These are phyloP conservation scores for Populus deltoides DNA, from an alignment of 345 rosid species.

Conservation along the genomic window DNA sequence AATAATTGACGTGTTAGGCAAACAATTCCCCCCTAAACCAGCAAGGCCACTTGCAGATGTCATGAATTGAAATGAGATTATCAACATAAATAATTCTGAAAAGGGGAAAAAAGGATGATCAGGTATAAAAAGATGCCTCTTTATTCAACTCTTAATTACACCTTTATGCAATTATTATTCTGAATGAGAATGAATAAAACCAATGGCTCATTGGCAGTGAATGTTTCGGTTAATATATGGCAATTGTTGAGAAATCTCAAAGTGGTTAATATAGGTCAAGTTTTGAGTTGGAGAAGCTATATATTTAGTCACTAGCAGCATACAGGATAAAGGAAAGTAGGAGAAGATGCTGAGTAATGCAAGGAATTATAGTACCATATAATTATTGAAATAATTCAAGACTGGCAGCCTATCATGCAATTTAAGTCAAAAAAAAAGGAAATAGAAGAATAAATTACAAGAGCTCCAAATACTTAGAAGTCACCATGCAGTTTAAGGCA, in stretches of 20 bases:
- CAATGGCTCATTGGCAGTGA: background rate
- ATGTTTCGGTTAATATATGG: background rate
- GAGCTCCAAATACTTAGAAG: background rate
- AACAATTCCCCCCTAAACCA: constrained; percentile 17
- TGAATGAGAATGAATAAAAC: background rate
- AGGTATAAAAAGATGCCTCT: background rate
- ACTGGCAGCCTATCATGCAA: background rate
- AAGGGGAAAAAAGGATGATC: background rate
- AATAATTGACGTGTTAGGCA: constrained; percentile 45
- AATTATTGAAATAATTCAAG: background rate
- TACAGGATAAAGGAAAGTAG: background rate
- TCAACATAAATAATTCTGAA: background rate
- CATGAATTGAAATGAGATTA: constrained; percentile 9
- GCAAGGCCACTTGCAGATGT: background rate
- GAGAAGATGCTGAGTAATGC: background rate
- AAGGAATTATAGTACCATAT: background rate
- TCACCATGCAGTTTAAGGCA: background rate
- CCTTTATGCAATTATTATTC: background rate
- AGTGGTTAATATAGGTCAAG: background rate
- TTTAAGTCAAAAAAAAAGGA: background rate
- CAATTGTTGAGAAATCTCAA: background rate
- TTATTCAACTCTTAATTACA: constrained; percentile 5
- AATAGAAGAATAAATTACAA: background rate
- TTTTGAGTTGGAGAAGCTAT: background rate
- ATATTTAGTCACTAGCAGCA: background rate